Evolutionary conservation across 169 alveolate species (phyloP), one percentile per base, ranked within the genome.

Genomic region (Cryptosporidium parvum): DNA sequence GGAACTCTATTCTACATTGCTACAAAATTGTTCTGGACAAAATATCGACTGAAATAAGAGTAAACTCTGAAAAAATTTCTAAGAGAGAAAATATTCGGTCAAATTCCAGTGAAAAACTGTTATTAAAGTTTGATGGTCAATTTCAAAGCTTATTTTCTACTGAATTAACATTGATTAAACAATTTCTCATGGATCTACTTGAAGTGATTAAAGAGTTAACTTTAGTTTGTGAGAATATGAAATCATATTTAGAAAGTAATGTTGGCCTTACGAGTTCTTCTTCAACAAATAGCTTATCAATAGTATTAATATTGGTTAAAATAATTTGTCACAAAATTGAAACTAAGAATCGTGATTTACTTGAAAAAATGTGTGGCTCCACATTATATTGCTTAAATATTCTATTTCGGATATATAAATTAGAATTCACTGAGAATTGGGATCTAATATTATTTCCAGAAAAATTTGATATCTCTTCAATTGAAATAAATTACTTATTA

Each of bases 381-480:
- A 45, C 89, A 59, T 37, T 80, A 26, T 44, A 80, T 45, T 80
- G 75, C 59, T 37, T 80, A 26, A 65, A 58, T 26, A 42, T 62
- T 45, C 10, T 80, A 23, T 80, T 80, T 45, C 39, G 65, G 0
- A 58, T 80, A 31, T 80, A 80, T 80, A 80, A 80, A 37, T 14
- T 80, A 21, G 89, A 80, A 45, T 65, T 80, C 53, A 80, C 80
- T 37, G 75, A 58, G 23, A 80, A 48, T 10, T 80, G 89, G 89
- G 75, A 80, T 62, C 52, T 80, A 23, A 62, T 80, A 59, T 70
- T 80, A 18, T 62, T 62, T 80, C 80, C 89, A 42, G 68, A 62
- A 59, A 14, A n/a, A 31, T n/a, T 10, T 59, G 18, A 80, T 37
- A 42, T 35, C 1, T 12, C 59, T 29, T 21, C 31, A n/a, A 35